Evolutionary conservation across 768 basidiomycete genomes (phyloP), one percentile per base, ranked within the genome.

Genomic region (Lactarius evosmus): DNA sequence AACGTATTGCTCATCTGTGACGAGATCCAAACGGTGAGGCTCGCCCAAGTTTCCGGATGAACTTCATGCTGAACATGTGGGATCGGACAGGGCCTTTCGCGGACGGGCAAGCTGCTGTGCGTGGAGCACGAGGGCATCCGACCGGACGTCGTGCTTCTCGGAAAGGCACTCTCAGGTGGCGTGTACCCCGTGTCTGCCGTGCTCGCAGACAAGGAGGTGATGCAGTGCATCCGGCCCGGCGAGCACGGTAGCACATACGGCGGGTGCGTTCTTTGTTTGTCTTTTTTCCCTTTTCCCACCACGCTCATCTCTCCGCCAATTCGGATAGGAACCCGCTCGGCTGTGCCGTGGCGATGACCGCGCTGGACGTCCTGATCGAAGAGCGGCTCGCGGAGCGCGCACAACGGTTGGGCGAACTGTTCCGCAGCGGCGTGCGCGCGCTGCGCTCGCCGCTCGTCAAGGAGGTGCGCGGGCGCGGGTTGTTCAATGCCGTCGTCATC

Each of bases 121-220:
- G 91, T 82, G 70, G 88, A 98, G 70, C 89, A 94, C 71, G 95
- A 96, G 67, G 79, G 82, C 60, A 83, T 97, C 71, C 84, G 90
- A 68, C 95, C 97, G 30, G 97, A 99, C 72, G 83, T 99, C 58
- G 80, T 98, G 32, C 83, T 96, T 16, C 84, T 99, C 58, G 97
- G 97, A 52, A 99, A 99, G 77, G 97, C 97, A 0, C 84, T 99
- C 7, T 96, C 95, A 4, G 96, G 97, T 30, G 97, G 97, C 74
- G 91, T 98, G 64, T 98, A 97, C 74, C 96, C 97, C 50, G 95
- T 99, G 12, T 97, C 95, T 29, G 94, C 92, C 16, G 95, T 98
- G 22, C 83, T 99, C 34, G 89, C 95, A 19, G 86, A 93, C 74
- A 84, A 86, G 68, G 89, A 91, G n/a, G 76, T 99, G 69, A 97